These are phyloP conservation scores for Logfia minima DNA, from an alignment of 129 eudicot species.

Conservation along the genomic window DNA sequence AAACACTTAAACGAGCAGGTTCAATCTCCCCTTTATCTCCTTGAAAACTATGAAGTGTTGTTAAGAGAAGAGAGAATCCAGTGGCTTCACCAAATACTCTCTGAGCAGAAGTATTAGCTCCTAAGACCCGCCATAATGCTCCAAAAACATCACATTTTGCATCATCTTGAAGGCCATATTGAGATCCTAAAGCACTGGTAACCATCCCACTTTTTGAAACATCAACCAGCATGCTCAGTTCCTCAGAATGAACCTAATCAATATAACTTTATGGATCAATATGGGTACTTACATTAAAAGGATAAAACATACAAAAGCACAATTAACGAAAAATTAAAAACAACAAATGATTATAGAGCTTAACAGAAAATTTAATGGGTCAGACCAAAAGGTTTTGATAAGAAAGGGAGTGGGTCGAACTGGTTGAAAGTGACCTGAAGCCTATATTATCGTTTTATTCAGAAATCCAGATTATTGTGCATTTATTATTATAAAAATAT, in stretches of 20 bases:
- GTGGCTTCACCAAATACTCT: constrained; percentile 99
- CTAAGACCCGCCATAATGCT: constrained; percentile 87
- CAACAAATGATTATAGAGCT: background rate
- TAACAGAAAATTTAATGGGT: background rate
- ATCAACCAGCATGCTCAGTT: constrained; percentile 77
- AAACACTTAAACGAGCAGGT: constrained; percentile 36
- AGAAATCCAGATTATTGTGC: background rate
- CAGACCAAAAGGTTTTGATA: background rate
- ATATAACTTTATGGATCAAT: constrained; percentile 12
- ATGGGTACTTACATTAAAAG: background rate
- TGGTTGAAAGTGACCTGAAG: background rate
- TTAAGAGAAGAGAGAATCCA: constrained; percentile 83
- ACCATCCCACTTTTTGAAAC: constrained; percentile 94
- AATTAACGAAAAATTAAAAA: background rate
- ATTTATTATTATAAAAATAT: no score
- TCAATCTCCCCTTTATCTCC: constrained; percentile 49
- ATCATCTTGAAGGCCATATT: constrained; percentile 64
- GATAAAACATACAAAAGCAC: background rate
- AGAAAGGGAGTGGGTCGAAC: background rate
- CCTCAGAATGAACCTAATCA: constrained; percentile 88
- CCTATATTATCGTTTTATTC: background rate
- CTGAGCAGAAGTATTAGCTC: constrained; percentile 72
- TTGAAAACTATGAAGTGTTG: constrained; percentile 82
- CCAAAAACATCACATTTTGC: constrained; percentile 95
- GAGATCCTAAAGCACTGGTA: constrained; percentile 87